Percentiles rank a stretch among this genome's conserved stretches.
Evolutionary conservation across 441 rosid genomes (phyloP).

Genomic region (Gossypium gossypioides): DNA sequence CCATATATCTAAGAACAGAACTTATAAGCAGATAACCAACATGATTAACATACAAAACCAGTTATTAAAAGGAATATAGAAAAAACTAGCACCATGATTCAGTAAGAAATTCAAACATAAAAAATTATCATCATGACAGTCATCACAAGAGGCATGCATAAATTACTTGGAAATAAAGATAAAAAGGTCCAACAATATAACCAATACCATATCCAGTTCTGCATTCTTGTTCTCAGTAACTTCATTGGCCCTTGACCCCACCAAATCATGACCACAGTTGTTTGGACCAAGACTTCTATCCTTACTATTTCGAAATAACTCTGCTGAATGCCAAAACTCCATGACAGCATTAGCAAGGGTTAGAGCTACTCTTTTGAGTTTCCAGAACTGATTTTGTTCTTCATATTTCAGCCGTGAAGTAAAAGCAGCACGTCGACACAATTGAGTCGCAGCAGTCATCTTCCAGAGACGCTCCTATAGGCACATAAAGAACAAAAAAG

Average conservation of each 20-base stretch:
- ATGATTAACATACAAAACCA: neutral
- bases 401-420: constrained; percentile 53
- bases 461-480: constrained; percentile 98
- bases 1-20: neutral
- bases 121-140: neutral
- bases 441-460: constrained; percentile 88
- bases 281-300: constrained; percentile 24
- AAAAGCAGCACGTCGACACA: constrained; percentile 59
- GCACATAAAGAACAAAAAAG: constrained; percentile 8
- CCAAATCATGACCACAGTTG: constrained; percentile 29
- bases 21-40: constrained; percentile 1
- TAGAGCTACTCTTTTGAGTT: constrained; percentile 60
- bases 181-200: constrained; percentile 11
- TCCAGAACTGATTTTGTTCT: constrained; percentile 37
- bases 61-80: neutral
- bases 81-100: neutral
- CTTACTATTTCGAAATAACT: constrained; percentile 30
- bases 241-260: constrained; percentile 29
- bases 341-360: constrained; percentile 70
- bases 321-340: constrained; percentile 81
- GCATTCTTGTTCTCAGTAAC: constrained; percentile 35
- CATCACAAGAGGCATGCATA: constrained; percentile 11
- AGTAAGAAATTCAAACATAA: constrained; percentile 6
- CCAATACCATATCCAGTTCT: constrained; percentile 39
- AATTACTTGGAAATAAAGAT: constrained; percentile 11